Conservation (phyloP, 352 stramenopile genomes). For the Globisporangium abappressorium region DNA sequence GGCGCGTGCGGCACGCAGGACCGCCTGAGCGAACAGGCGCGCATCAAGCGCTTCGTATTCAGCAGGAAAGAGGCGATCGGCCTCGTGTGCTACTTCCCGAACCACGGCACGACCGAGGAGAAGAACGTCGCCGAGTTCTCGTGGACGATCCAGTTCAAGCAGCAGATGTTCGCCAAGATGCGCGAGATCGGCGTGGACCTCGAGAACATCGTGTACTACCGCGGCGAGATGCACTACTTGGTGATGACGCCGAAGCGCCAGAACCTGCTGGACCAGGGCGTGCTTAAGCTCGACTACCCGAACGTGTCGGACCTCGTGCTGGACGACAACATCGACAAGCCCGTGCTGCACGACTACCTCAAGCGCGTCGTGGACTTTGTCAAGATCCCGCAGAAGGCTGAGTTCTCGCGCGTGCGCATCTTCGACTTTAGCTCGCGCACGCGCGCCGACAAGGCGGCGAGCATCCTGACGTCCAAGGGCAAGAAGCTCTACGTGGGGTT, state of each 20-base stretch:
- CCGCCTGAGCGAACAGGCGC: constrained; percentile 51
- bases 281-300: constrained; percentile 67
- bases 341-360: constrained; percentile 59
- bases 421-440: constrained; percentile 86
- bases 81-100: constrained; percentile 81
- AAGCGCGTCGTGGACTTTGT: constrained; percentile 69
- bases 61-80: constrained; percentile 79
- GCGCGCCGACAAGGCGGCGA: constrained; percentile 69
- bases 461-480: constrained; percentile 52
- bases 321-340: constrained; percentile 67
- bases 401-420: constrained; percentile 65
- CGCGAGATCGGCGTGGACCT: constrained; percentile 66
- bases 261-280: constrained; percentile 72
- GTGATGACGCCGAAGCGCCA: constrained; percentile 81
- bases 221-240: constrained; percentile 84
- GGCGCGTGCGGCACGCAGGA: constrained; percentile 70
- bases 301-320: constrained; percentile 58
- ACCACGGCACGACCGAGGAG: constrained; percentile 66
- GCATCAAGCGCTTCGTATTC: constrained; percentile 79
- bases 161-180: constrained; percentile 81
- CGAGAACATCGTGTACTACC: constrained; percentile 87
- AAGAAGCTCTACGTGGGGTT: constrained; percentile 81
- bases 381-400: constrained; percentile 62
- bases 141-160: constrained; percentile 86
- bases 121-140: constrained; percentile 80